phyloP scores from a whole-genome alignment of 1,284 basidiomycete species.

The Rhodotorula sp. region DNA sequence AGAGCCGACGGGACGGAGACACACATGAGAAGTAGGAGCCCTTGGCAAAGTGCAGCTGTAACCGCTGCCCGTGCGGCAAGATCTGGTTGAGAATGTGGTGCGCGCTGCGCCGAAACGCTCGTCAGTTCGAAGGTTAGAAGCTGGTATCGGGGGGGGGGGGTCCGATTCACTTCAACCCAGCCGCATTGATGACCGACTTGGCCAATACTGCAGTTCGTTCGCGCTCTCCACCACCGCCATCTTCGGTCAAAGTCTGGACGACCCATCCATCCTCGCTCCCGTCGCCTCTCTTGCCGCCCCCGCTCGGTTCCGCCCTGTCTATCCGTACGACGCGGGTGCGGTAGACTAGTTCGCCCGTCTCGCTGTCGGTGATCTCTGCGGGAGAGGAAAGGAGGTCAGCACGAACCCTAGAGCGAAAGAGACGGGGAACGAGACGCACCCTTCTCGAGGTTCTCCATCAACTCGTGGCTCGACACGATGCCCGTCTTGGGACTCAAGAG shows the following conservation, averaged over 20 bases:
- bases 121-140: slow-evolving; percentile 58
- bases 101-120: slow-evolving; percentile 19
- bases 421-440: not conserved
- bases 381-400: slow-evolving; percentile 54
- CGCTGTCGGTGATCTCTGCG: slow-evolving; percentile 67
- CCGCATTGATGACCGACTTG: slow-evolving; percentile 78
- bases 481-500: slow-evolving; percentile 84
- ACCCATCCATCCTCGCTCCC: slow-evolving; percentile 54
- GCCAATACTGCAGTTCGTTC: slow-evolving; percentile 72
- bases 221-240: slow-evolving; percentile 38
- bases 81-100: slow-evolving; percentile 42
- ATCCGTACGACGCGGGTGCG: slow-evolving; percentile 85
- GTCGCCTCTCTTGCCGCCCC: slow-evolving; percentile 39
- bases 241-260: slow-evolving; percentile 53
- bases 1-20: not conserved
- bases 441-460: slow-evolving; percentile 44
- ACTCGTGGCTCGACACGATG: slow-evolving; percentile 79
- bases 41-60: slow-evolving; percentile 43
- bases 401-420: slow-evolving; percentile 54
- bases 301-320: slow-evolving; percentile 56
- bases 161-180: slow-evolving; percentile 64
- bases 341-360: slow-evolving; percentile 71
- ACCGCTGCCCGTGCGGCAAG: slow-evolving; percentile 25
- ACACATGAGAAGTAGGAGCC: slow-evolving; percentile 74
- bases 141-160: slow-evolving; percentile 46